phyloP scores from a whole-genome alignment of 2,329 filamentous ascomycete genomes.

The Pestalotiopsis sp. region DNA sequence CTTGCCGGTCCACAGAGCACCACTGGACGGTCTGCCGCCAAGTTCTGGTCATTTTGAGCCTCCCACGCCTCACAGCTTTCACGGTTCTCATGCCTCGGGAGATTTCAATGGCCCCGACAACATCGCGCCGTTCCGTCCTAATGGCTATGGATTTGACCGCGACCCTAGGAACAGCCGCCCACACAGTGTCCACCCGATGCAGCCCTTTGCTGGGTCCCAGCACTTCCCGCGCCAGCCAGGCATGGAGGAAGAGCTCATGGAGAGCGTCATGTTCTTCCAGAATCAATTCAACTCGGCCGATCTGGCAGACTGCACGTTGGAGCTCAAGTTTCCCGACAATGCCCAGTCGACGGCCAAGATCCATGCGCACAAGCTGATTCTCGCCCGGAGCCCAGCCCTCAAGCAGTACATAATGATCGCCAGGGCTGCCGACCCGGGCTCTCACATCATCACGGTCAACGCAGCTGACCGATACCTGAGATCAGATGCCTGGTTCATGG shows the following conservation, averaged over 20 bases:
- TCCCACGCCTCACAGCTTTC: conserved; percentile 63
- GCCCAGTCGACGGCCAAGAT: conserved; percentile 44
- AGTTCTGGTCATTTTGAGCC: conserved; percentile 47
- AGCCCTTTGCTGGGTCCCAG: conserved; percentile 27
- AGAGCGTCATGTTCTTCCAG: conserved; percentile 36
- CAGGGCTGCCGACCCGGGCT: conserved; percentile 33
- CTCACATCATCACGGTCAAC: conserved; percentile 47
- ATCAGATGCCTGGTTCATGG: conserved; percentile 59
- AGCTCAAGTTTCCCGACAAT: conserved; percentile 40
- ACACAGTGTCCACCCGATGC: conserved; percentile 26
- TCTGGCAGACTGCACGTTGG: conserved; percentile 45
- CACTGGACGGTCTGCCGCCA: conserved; percentile 37
- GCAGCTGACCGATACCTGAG: conserved; percentile 56
- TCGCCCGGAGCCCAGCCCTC: conserved; percentile 54
- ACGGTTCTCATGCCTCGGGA: conserved; percentile 61
- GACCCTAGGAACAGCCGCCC: conserved; percentile 10
- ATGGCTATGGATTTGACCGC: conserved; percentile 26
- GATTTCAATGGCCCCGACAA: conserved; percentile 45
- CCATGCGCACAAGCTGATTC: conserved; percentile 57
- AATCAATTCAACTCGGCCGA: conserved; percentile 41
- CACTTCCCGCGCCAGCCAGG: conserved; percentile 24
- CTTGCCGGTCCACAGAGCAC: conserved; percentile 28
- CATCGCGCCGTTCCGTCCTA: conserved; percentile 41
- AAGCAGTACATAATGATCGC: conserved; percentile 36
- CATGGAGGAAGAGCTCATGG: conserved; percentile 28